A percentile compares a stretch with the other conserved stretches of the same genome.
phyloP scores from a whole-genome alignment of 495 filamentous ascomycete species.

The Talaromyces liani region DNA sequence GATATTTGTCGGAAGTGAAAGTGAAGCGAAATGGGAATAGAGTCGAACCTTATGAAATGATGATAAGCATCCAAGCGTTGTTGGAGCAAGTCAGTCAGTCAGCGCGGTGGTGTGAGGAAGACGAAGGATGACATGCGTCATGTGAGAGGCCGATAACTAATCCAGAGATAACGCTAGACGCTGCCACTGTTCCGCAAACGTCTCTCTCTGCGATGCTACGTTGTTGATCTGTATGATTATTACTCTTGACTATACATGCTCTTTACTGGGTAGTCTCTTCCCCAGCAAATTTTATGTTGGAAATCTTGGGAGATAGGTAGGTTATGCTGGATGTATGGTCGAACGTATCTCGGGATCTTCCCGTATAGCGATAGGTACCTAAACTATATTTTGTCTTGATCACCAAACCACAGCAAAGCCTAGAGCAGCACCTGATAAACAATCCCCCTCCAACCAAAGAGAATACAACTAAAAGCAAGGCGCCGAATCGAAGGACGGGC shows the following conservation, averaged over 20 bases:
- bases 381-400: too few species aligned
- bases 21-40: neutral
- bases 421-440: neutral
- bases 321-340: neutral
- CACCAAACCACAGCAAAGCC: neutral
- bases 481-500: neutral
- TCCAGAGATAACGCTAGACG: neutral
- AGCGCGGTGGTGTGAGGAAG: neutral
- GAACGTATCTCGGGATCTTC: too few species aligned
- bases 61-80: neutral
- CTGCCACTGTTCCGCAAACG: neutral
- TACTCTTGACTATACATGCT: neutral
- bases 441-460: neutral
- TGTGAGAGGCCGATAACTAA: constrained; percentile 5
- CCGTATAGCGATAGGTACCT: too few species aligned
- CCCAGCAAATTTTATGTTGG: too few species aligned
- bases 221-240: neutral
- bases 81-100: neutral
- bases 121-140: constrained; percentile 2
- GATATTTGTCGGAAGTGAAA: neutral
- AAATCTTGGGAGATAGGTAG: too few species aligned
- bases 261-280: neutral
- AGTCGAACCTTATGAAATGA: neutral
- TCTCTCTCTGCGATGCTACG: neutral
- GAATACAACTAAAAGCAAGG: neutral